A percentile compares a stretch with the other conserved stretches of the same genome.
Evolutionary conservation across 805 yeast species (phyloP).

Genomic region (Maudiozyma saulgeensis): DNA sequence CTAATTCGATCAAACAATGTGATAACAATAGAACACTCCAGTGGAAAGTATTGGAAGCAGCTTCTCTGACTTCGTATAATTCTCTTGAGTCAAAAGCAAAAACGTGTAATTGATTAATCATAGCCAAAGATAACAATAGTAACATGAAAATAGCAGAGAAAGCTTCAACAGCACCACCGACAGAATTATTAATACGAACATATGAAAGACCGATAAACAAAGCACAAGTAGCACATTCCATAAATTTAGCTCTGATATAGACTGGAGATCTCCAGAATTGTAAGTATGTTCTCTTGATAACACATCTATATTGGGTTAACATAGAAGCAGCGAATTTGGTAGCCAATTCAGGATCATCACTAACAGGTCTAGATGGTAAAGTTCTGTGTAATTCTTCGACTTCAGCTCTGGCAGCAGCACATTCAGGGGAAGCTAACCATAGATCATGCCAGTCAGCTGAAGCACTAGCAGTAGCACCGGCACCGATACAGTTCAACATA

Average conservation of each 20-base stretch:
- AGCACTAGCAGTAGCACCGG: slow-evolving; percentile 63
- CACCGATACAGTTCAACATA: slow-evolving; percentile 66
- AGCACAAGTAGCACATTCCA: slow-evolving; percentile 43
- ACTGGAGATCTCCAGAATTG: slow-evolving; percentile 60
- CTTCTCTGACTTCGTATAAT: slow-evolving; percentile 62
- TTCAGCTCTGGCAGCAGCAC: slow-evolving; percentile 41
- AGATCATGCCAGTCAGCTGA: slow-evolving; percentile 52
- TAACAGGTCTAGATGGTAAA: slow-evolving; percentile 22
- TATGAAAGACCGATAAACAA: slow-evolving; percentile 62
- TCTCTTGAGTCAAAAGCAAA: slow-evolving; percentile 50
- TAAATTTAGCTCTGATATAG: slow-evolving; percentile 47
- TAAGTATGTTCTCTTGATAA: slow-evolving; percentile 42
- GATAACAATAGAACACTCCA: slow-evolving; percentile 50
- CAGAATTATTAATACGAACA: slow-evolving; percentile 47
- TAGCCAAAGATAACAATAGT: slow-evolving; percentile 39
- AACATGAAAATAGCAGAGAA: slow-evolving; percentile 53
- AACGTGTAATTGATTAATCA: slow-evolving; percentile 57
- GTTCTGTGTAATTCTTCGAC: slow-evolving; percentile 46
- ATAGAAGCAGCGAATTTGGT: slow-evolving; percentile 38
- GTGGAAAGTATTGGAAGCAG: slow-evolving; percentile 60
- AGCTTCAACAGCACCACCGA: slow-evolving; percentile 59
- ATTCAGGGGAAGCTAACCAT: slow-evolving; percentile 49
- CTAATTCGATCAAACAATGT: slow-evolving; percentile 37
- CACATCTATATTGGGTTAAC: slow-evolving; percentile 34
- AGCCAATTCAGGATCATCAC: slow-evolving; percentile 32